Conservation (phyloP, 345 rosid genomes). For the Gossypium turneri region DNA sequence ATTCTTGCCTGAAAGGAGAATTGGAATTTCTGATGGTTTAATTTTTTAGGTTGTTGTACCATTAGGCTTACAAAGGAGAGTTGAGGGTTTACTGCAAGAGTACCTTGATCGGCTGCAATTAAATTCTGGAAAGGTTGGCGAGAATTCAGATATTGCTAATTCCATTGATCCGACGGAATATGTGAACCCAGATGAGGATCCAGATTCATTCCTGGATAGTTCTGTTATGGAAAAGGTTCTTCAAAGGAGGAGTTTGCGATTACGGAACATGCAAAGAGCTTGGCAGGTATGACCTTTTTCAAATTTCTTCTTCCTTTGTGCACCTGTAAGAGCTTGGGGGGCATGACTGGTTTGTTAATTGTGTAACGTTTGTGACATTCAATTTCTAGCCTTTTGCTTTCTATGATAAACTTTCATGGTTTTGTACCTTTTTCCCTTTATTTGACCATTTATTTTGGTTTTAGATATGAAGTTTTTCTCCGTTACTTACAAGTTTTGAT, state of each 20-base stretch:
- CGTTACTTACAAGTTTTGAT: not conserved
- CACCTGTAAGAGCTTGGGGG: constrained; percentile 55
- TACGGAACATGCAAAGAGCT: constrained; percentile 89
- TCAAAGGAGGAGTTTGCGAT: constrained; percentile 83
- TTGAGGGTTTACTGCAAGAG: constrained; percentile 89
- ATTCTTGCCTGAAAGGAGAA: not conserved
- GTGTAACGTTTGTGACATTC: not conserved
- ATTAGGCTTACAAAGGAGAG: constrained; percentile 86
- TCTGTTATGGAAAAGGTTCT: constrained; percentile 98
- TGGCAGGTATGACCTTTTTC: constrained; percentile 59
- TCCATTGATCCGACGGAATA: constrained; percentile 43
- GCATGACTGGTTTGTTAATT: not conserved
- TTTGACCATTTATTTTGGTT: not conserved
- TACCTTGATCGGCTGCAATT: constrained; percentile 78
- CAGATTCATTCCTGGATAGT: constrained; percentile 58
- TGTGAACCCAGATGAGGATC: constrained; percentile 37
- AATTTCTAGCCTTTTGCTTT: not conserved
- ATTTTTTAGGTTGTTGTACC: constrained; percentile 73
- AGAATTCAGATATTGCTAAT: constrained; percentile 30
- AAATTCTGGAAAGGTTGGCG: constrained; percentile 39
- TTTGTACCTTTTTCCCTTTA: not conserved
- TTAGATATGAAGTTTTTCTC: not conserved
- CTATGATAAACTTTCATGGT: not conserved
- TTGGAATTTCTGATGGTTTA: constrained; percentile 13
- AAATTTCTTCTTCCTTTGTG: not conserved